Conservation (phyloP, 805 yeast species). For the Candida lessepsii region DNA sequence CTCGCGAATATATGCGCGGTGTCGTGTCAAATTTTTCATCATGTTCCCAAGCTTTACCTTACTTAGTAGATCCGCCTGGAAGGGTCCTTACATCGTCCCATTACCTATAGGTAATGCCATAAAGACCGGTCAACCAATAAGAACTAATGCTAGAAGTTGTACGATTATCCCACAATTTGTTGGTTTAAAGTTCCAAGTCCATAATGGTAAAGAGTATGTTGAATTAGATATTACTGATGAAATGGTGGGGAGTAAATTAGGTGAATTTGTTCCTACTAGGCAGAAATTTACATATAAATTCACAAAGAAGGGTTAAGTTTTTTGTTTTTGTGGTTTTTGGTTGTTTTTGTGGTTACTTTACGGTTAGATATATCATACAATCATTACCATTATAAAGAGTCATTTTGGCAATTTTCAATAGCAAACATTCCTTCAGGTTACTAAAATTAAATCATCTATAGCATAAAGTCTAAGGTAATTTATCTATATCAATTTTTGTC, state of each 20-base stretch:
- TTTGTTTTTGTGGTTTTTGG: too few species aligned
- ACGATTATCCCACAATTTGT: conserved; percentile 95
- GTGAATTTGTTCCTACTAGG: conserved; percentile 94
- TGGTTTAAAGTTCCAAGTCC: conserved; percentile 90
- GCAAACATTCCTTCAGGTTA: too few species aligned
- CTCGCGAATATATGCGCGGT: not conserved
- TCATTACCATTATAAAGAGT: too few species aligned
- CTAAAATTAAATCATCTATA: too few species aligned
- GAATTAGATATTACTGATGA: conserved; percentile 85
- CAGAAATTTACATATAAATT: conserved; percentile 81
- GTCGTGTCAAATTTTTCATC: conserved; percentile 7
- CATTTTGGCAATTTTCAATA: too few species aligned
- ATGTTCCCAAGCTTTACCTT: conserved; percentile 14
- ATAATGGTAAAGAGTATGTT: conserved; percentile 93
- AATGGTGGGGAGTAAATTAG: conserved; percentile 95
- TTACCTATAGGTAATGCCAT: conserved; percentile 87
- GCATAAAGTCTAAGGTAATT: too few species aligned
- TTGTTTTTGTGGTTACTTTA: too few species aligned
- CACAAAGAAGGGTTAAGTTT: conserved; percentile 52
- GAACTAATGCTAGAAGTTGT: conserved; percentile 95
- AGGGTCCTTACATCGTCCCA: conserved; percentile 91
- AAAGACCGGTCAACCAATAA: conserved; percentile 76
- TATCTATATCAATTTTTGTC: too few species aligned
- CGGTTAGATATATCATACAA: too few species aligned
- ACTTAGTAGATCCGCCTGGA: conserved; percentile 41